Base-by-base conservation (phyloP, 371 early-diverging fungal species). In the Lichtheimia corymbifera region DNA sequence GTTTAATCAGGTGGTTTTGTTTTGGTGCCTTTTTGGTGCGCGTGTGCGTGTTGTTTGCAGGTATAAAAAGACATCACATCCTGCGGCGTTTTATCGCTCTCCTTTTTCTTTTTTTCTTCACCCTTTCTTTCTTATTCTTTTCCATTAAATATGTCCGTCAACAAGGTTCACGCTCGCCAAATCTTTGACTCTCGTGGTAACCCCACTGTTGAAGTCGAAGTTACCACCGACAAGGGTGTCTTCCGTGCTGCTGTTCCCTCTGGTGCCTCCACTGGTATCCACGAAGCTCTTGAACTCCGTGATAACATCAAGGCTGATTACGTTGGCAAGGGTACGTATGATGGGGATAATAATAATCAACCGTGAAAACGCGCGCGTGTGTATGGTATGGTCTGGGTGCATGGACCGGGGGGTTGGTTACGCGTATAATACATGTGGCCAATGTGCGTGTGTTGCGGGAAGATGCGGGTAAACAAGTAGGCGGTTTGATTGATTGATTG, bases 101-200 rank as follows among this genome's bases (percentile, higher is more conserved):
- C 35, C 35, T 35, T 35, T 35, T 35, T 35, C 35, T 35, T 35
- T 35, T 28, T 35, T 35, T 35, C 35, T 35, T 87, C 86, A n/a
- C 53, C 25, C 27, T 53, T 18, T 70, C 28, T 35, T 27, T 64
- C 30, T 13, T 35, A 14, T 18, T 59, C 90, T 27, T 93, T 97
- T 77, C 95, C 11, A 13, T 5, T 1, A 47, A 45, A 17, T 17
- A 72, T 58, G 85, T 83, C 63, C 80, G 86, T 92, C 72, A 77
- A 76, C 61, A 86, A 91, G 74, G 87, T 97, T 66, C 90, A 91
- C 85, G 98, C 98, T 67, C 93, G 99, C 77, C 97, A 97, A 84
- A 97, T 99, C 83, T 97, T 98, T 67, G 97, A 98, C 83, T 99
- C 99, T 58, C 90, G 99, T 68, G 99, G 99, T 62, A 95, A 94